Conservation (phyloP, 2,329 filamentous ascomycete species). For the Sporothrix protearum region DNA sequence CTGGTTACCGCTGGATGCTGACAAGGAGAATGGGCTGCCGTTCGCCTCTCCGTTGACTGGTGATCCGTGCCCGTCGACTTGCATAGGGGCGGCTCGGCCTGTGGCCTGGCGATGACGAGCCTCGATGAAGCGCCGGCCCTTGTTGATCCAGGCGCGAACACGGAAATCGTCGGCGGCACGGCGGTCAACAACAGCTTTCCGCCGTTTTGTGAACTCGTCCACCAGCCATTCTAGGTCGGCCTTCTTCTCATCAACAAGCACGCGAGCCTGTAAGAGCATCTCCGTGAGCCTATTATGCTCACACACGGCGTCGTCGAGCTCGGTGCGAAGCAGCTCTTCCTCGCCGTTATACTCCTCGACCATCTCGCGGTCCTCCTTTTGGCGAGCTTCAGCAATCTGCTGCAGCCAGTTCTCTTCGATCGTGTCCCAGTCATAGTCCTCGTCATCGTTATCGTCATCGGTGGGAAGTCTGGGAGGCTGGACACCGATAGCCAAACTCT, state of each 20-base stretch:
- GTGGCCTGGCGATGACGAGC: background rate
- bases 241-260: constrained; percentile 24
- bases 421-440: constrained; percentile 35
- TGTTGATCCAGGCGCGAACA: constrained; percentile 22
- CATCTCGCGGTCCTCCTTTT: constrained; percentile 34
- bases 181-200: background rate
- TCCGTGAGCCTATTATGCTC: constrained; percentile 39
- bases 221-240: constrained; percentile 25
- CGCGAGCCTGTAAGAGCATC: constrained; percentile 37
- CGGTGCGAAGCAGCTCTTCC: constrained; percentile 34
- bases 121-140: background rate
- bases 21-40: background rate
- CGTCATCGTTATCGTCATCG: background rate
- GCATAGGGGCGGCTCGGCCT: background rate
- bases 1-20: background rate
- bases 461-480: background rate
- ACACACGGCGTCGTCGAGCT: constrained; percentile 38
- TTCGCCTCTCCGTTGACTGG: background rate
- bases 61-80: background rate
- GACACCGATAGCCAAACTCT: background rate
- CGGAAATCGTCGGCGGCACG: constrained; percentile 22
- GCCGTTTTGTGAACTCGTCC: constrained; percentile 19
- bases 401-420: constrained; percentile 38
- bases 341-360: constrained; percentile 36
- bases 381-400: constrained; percentile 26